These are phyloP conservation scores for Obelidium mucronatum DNA, from an alignment of 192 early-diverging fungal genomes.

Conservation along the genomic window DNA sequence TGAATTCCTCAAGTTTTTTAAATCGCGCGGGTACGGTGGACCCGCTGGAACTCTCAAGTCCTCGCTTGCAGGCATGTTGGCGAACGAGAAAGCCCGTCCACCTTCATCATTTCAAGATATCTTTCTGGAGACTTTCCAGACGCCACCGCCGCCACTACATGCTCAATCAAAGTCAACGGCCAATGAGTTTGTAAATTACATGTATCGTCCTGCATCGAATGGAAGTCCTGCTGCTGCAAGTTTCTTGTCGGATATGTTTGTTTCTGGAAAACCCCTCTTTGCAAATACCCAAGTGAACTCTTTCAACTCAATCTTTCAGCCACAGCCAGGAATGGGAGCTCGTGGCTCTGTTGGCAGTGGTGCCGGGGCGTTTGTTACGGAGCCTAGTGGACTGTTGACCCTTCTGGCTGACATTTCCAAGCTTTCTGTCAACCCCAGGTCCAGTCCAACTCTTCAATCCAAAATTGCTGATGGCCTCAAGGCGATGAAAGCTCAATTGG, in stretches of 20 bases:
- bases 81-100: too few relatives aligned
- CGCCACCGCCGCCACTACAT: neutral
- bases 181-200: neutral
- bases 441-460: neutral
- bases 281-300: neutral
- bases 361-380: neutral
- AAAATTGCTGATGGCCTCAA: neutral
- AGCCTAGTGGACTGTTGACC: neutral
- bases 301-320: neutral
- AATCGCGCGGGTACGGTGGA: neutral
- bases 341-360: too few relatives aligned
- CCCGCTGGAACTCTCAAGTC: neutral
- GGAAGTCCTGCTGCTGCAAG: neutral
- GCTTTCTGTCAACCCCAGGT: neutral
- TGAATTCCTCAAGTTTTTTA: neutral
- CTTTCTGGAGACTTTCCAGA: neutral
- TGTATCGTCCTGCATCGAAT: constrained; percentile 1
- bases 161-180: neutral
- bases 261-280: neutral
- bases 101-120: neutral
- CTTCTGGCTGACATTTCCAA: neutral
- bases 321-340: neutral
- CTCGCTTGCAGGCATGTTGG: neutral
- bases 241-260: neutral
- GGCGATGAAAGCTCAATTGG: neutral